phyloP scores from a whole-genome alignment of 2,329 filamentous ascomycete genomes.

The Hypocreales sp. region DNA sequence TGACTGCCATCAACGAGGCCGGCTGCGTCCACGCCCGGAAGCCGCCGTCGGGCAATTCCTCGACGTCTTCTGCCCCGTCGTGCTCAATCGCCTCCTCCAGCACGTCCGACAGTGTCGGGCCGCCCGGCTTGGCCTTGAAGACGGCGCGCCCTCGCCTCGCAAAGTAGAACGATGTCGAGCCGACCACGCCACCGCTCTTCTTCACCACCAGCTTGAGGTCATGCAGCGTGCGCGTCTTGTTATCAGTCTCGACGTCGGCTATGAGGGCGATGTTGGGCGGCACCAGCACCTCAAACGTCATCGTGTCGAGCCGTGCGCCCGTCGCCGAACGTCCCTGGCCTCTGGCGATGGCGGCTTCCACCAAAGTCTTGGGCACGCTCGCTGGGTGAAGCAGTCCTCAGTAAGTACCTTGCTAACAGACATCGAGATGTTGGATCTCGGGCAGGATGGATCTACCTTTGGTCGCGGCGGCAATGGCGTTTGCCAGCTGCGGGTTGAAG shows the following conservation, averaged over 20 bases:
- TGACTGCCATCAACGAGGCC: slow-evolving; percentile 15
- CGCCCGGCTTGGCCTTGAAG: slow-evolving; percentile 39
- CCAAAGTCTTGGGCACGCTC: slow-evolving; percentile 68
- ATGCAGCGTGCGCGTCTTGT: slow-evolving; percentile 55
- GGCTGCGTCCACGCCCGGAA: slow-evolving; percentile 42
- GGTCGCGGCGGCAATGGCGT: slow-evolving; percentile 62
- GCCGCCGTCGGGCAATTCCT: slow-evolving; percentile 50
- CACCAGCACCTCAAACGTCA: slow-evolving; percentile 69
- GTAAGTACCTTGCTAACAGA: no score
- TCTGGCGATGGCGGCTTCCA: slow-evolving; percentile 74
- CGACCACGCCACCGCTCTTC: slow-evolving; percentile 50
- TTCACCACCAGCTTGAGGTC: slow-evolving; percentile 61
- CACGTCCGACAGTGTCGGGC: slow-evolving; percentile 51
- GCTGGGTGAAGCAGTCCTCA: no score
- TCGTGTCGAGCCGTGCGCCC: slow-evolving; percentile 59
- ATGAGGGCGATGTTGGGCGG: slow-evolving; percentile 64
- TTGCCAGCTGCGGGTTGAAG: slow-evolving; percentile 60
- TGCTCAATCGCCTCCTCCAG: slow-evolving; percentile 68
- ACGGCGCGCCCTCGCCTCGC: slow-evolving; percentile 61
- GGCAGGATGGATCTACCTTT: slow-evolving; percentile 36
- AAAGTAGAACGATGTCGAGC: slow-evolving; percentile 74
- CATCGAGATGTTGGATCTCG: no score
- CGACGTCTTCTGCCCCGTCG: slow-evolving; percentile 62
- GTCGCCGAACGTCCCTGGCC: slow-evolving; percentile 70
- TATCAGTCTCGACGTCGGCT: slow-evolving; percentile 76